These are phyloP conservation scores for Rhododendron griersonianum DNA, from an alignment of 148 eudicot species.

Conservation along the genomic window DNA sequence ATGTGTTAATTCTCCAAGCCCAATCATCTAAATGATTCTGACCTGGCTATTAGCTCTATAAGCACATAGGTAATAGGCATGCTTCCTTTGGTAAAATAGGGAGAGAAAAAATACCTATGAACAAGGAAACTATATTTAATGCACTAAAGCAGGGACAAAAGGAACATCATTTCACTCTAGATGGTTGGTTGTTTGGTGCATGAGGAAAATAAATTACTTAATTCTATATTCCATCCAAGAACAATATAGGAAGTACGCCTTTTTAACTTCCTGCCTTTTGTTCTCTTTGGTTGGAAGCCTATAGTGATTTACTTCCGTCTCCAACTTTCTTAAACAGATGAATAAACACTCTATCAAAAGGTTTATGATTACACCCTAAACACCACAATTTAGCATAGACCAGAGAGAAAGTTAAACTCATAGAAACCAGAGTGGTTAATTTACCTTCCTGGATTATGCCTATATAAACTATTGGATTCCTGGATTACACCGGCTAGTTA, in stretches of 20 bases:
- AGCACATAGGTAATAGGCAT: no score
- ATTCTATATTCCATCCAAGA: not conserved
- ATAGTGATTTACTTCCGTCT: not conserved
- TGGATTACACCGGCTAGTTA: not conserved
- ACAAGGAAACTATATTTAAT: not conserved
- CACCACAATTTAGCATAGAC: not conserved
- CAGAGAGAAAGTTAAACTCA: not conserved
- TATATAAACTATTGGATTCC: not conserved
- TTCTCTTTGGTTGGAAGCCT: not conserved
- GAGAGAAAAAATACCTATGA: not conserved
- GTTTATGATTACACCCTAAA: not conserved
- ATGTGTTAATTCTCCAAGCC: not conserved
- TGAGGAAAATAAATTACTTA: not conserved
- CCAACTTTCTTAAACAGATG: not conserved
- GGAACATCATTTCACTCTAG: not conserved
- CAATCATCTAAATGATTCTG: not conserved
- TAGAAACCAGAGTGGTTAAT: not conserved
- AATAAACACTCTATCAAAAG: not conserved
- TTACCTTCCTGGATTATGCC: not conserved
- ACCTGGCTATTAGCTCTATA: not conserved
- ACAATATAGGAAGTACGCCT: not conserved
- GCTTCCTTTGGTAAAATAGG: not conserved
- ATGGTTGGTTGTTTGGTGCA: not conserved
- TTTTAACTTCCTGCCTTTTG: not conserved
- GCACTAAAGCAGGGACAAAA: not conserved